Evolutionary conservation across 139 green algal genomes (phyloP).

Genomic region (Chlorella sp.): DNA sequence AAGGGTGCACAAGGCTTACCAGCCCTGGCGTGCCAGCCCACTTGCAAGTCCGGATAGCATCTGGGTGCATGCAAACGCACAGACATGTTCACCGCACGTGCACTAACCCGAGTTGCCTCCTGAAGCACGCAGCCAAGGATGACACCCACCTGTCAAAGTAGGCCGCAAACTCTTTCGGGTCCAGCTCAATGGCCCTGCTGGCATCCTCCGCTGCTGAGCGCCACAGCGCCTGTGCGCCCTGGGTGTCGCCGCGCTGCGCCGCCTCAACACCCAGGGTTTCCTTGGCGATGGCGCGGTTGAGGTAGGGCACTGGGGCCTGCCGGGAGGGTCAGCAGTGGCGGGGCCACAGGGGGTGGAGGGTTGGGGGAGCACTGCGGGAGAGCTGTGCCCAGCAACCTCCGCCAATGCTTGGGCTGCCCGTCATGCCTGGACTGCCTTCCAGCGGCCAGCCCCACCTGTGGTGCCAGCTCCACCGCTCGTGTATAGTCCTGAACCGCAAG

Average conservation of each 20-base stretch:
- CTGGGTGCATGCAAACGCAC: neutral
- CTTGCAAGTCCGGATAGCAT: too few species aligned
- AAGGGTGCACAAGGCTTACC: too few species aligned
- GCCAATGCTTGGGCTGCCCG: too few species aligned
- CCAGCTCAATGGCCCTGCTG: constrained; percentile 20
- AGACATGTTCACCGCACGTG: neutral
- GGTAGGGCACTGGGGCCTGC: constrained; percentile 39
- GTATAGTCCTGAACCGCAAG: constrained; percentile 34
- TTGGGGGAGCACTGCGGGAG: neutral
- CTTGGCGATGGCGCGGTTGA: constrained; percentile 35
- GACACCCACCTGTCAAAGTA: neutral
- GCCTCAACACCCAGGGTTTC: constrained; percentile 31
- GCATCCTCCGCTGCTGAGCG: constrained; percentile 18
- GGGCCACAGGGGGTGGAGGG: neutral
- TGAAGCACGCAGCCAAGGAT: neutral
- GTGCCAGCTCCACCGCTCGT: constrained; percentile 27
- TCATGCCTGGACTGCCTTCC: too few species aligned
- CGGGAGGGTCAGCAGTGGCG: neutral
- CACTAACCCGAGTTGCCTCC: neutral
- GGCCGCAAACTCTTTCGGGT: constrained; percentile 40
- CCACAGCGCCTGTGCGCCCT: constrained; percentile 6
- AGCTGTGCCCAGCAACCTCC: too few species aligned
- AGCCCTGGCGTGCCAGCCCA: too few species aligned
- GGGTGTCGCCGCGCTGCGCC: neutral
- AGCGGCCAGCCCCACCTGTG: neutral